Base-by-base conservation (phyloP, 345 rosid species). In the Xanthoceras sorbifolium region DNA sequence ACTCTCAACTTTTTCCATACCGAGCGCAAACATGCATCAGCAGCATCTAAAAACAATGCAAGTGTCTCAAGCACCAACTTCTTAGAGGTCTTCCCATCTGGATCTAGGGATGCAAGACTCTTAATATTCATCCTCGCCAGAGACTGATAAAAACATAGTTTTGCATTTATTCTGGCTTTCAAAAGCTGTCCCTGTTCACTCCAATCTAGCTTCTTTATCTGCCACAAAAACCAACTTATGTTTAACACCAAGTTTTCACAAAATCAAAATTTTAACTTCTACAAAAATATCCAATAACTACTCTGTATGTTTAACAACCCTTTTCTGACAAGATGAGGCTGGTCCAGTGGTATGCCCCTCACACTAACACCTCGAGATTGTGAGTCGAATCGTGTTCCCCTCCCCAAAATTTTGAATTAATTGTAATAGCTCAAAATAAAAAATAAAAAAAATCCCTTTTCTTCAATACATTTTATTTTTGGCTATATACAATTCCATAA, bases 161-260 rank as follows among this genome's bases (percentile, higher is more conserved):
- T 94, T 67, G 93, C 90, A 66, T 85, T 90, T 77, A 92, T 86
- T 88, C 97, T 91, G 82, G 91, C 80, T 84, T 97, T 94, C 82
- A 94, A 80, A 80, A 80, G 86, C 32, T 86, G 86, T 66, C 98
- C 99, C 71, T 91, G 98, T 69, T 91, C 98, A 69, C 79, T 90
- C 98, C 97, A 94, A 69, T 94, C 98, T 80, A 94, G 92, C 82
- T 91, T 97, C 91, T 95, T 87, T 84, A 90, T 87, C 99, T 97
- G 93, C 60, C 73, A 78, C 85, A 36, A 80, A 17, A 65, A 63
- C 48, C 78, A 78, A 20, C 25, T 76, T 72, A 62, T 61, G 48
- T 20, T 71, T 29, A 77, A 38, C 59, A 79, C 44, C 64, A 20
- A n/a, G 32, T 25, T 70, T 66, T 31, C n/a, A 66, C 63, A 17